Percentiles rank a stretch among this genome's conserved stretches.
Conservation (phyloP, 2,329 filamentous ascomycete species). For the Phaeosphaeria sp. region DNA sequence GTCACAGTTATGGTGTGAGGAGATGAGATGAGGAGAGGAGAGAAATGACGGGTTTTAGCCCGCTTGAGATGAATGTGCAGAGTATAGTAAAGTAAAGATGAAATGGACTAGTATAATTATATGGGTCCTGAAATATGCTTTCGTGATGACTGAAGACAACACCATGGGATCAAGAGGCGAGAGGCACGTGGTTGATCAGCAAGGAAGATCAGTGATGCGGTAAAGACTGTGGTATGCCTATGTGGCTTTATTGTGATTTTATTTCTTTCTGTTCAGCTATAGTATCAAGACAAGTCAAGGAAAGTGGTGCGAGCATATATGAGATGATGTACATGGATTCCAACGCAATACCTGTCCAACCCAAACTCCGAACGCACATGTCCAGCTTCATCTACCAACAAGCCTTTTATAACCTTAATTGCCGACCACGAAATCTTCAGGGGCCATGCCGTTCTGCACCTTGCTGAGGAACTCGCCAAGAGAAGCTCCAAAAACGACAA, state of each 20-base stretch:
- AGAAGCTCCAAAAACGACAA: slow-evolving; percentile 55
- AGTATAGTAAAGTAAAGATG: too few species aligned
- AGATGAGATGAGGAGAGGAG: not conserved
- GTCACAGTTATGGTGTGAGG: not conserved
- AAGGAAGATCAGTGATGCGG: not conserved
- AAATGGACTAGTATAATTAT: too few species aligned
- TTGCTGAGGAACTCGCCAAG: slow-evolving; percentile 29
- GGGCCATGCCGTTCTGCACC: slow-evolving; percentile 10
- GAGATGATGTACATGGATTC: not conserved
- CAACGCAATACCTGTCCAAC: not conserved
- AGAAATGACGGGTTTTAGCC: slow-evolving; percentile 1
- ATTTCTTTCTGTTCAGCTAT: not conserved
- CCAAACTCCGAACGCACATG: not conserved
- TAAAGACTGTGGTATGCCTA: not conserved
- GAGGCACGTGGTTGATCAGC: not conserved
- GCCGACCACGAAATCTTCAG: not conserved
- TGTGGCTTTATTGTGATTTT: not conserved
- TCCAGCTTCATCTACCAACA: not conserved
- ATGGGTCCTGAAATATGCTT: too few species aligned
- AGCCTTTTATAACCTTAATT: not conserved
- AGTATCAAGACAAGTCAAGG: not conserved
- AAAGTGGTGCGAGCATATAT: not conserved
- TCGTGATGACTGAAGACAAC: not conserved
- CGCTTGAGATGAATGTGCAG: not conserved
- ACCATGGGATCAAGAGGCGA: too few species aligned